Evolutionary conservation across 2,329 filamentous ascomycete species (phyloP).

Genomic region (Orbilia javanica): DNA sequence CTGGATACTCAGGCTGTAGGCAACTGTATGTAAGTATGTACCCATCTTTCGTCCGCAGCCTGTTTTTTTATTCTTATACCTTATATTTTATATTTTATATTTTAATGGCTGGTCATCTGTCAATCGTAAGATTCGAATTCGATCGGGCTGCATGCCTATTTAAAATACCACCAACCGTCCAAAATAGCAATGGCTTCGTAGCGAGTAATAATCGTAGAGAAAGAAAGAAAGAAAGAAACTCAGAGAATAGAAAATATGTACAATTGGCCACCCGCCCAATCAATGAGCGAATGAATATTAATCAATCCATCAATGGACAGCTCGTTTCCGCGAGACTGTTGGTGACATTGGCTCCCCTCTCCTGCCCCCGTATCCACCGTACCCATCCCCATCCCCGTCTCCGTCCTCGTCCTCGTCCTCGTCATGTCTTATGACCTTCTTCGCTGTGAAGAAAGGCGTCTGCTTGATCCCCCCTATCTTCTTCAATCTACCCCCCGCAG

Average conservation of each 20-base stretch:
- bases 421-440: slow-evolving; percentile 10
- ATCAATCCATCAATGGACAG: slow-evolving; percentile 9
- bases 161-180: no score
- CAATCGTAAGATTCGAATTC: no score
- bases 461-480: slow-evolving; percentile 24
- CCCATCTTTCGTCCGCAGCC: no score
- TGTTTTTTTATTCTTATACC: no score
- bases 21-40: no score
- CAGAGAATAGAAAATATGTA: neutral
- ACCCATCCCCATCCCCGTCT: slow-evolving; percentile 31
- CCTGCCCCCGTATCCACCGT: neutral
- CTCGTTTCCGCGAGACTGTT: slow-evolving; percentile 20
- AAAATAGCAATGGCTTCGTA: no score
- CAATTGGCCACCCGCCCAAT: neutral
- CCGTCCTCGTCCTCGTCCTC: slow-evolving; percentile 2
- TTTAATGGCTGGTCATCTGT: no score
- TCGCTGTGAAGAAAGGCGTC: slow-evolving; percentile 54
- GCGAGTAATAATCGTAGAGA: no score
- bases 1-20: no score
- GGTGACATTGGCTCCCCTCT: slow-evolving; percentile 30
- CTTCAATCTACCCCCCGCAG: neutral
- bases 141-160: no score
- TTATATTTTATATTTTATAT: no score
- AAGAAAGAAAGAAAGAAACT: no score
- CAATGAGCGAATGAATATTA: neutral